Conservation (phyloP, 1,139 yeast genomes). For the Geotrichum reessii region DNA sequence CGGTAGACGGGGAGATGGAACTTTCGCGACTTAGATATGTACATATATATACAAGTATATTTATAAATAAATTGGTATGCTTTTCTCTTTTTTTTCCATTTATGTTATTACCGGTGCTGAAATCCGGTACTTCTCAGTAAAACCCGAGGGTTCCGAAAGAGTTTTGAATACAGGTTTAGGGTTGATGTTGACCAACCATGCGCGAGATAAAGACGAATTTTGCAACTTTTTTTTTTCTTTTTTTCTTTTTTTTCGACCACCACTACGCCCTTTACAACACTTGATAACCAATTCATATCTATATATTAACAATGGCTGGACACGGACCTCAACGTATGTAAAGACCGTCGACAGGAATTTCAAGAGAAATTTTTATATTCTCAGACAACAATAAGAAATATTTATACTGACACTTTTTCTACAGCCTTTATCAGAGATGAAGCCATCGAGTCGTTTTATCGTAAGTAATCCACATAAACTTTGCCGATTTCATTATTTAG, state of each 20-base stretch:
- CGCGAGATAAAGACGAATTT: background rate
- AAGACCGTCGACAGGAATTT: background rate
- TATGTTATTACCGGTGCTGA: no score
- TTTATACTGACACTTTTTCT: conserved; percentile 2
- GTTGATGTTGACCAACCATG: background rate
- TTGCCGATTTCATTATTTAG: no score
- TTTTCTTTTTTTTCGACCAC: background rate
- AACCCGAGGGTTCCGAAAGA: no score
- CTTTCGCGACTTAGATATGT: background rate
- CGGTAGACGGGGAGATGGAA: conserved; percentile 35
- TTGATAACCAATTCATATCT: background rate
- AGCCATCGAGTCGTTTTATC: conserved; percentile 35
- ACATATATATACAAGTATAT: background rate
- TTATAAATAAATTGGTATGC: background rate
- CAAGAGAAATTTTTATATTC: no score
- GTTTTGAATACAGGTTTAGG: no score
- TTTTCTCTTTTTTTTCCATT: no score
- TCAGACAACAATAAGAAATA: background rate
- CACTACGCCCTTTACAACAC: background rate
- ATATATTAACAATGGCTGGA: conserved; percentile 15
- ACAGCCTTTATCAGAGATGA: conserved; percentile 33
- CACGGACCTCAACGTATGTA: conserved; percentile 17
- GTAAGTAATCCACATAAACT: no score
- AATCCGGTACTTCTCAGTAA: no score
- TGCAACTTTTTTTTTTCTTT: background rate